Evolutionary conservation across 768 basidiomycete genomes (phyloP).

Genomic region (Collybia mongolica): DNA sequence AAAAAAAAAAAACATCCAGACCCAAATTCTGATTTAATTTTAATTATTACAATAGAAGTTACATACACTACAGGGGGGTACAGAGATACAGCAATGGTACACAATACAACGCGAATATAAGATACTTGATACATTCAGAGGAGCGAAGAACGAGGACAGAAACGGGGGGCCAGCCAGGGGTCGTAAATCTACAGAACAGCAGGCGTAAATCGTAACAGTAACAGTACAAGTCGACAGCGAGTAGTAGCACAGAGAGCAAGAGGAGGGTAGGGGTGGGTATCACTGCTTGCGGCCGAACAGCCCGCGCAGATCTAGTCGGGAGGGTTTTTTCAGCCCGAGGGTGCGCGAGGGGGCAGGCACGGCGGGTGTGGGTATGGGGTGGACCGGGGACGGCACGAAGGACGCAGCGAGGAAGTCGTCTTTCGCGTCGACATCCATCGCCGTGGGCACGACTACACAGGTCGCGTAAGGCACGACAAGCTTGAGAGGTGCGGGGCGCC

Average conservation of each 20-base stretch:
- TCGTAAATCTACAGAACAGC: no score
- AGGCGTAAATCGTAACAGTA: no score
- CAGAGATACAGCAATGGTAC: no score
- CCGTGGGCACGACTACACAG: slow-evolving; percentile 3
- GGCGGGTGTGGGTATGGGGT: neutral
- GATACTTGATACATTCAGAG: no score
- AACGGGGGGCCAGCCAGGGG: neutral
- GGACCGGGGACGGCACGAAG: slow-evolving; percentile 21
- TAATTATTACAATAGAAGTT: no score
- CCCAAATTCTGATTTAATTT: no score
- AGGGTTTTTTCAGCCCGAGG: neutral
- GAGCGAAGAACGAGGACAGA: no score
- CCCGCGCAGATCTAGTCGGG: neutral
- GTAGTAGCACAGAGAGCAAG: neutral
- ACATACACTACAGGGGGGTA: no score
- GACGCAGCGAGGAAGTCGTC: slow-evolving; percentile 43
- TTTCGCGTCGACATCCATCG: slow-evolving; percentile 8
- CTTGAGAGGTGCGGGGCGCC: slow-evolving; percentile 36
- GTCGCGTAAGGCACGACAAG: slow-evolving; percentile 22
- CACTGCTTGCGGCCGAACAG: neutral
- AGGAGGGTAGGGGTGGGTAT: neutral
- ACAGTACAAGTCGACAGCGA: neutral
- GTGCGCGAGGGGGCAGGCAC: neutral
- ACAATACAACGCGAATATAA: no score
- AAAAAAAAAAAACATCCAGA: no score